Percentiles rank a stretch among this genome's conserved stretches.
phyloP scores from a whole-genome alignment of 257 asterid genomes.

The Solanum bulbocastanum region DNA sequence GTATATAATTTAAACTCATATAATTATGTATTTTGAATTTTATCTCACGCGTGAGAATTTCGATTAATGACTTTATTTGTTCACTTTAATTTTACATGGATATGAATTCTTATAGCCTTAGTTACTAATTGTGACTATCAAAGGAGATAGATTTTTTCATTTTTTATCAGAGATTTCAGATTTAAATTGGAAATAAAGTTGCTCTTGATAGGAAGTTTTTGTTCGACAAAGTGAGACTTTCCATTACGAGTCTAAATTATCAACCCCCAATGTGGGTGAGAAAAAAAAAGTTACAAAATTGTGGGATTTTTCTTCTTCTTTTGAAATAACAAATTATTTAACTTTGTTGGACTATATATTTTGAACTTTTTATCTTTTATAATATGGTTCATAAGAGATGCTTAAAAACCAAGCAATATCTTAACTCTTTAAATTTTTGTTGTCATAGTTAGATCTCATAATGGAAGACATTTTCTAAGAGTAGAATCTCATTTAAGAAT shows the following conservation, averaged over 20 bases:
- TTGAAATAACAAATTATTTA: background rate
- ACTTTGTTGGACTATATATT: background rate
- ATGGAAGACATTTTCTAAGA: background rate
- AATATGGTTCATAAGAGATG: background rate
- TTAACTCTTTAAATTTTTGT: background rate
- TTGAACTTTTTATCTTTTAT: background rate
- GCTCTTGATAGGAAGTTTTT: background rate
- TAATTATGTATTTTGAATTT: background rate
- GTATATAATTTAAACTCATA: background rate
- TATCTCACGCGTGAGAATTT: background rate
- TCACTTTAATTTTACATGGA: background rate
- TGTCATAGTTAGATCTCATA: background rate
- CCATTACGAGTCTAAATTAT: background rate
- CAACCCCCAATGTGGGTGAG: background rate
- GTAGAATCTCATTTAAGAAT: background rate
- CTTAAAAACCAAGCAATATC: background rate
- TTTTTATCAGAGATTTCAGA: accelerated
- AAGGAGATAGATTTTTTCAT: background rate
- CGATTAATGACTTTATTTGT: background rate
- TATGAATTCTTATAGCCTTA: background rate
- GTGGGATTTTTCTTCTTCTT: background rate
- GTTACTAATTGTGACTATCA: background rate
- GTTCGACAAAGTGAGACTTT: background rate
- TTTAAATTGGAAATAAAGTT: accelerated
- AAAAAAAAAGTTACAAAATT: background rate